Evolutionary conservation across 106 monocot genomes (phyloP).

Genomic region (Alisma plantagoaquatica): DNA sequence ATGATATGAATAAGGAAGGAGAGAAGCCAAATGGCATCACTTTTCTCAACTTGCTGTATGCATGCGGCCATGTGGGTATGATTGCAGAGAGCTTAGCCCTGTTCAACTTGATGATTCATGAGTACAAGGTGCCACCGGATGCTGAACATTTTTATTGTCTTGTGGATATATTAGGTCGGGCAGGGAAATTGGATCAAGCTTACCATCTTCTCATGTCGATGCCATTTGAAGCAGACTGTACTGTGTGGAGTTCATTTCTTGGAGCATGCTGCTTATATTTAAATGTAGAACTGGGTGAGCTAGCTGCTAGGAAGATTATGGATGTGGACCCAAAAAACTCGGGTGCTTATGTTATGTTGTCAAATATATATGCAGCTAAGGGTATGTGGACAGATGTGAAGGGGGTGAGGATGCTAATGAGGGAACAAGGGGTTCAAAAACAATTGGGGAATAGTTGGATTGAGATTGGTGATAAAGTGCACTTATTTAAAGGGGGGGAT

Average conservation of each 20-base stretch:
- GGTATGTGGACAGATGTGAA: constrained; percentile 57
- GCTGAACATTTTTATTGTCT: constrained; percentile 75
- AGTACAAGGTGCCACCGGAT: constrained; percentile 32
- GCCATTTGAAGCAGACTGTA: constrained; percentile 46
- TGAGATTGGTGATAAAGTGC: constrained; percentile 50
- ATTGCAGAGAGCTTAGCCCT: constrained; percentile 48
- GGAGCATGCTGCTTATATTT: constrained; percentile 37
- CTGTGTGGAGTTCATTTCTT: constrained; percentile 65
- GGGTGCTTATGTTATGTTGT: constrained; percentile 63
- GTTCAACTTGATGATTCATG: constrained; percentile 56
- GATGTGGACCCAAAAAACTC: constrained; percentile 45
- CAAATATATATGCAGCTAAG: constrained; percentile 67
- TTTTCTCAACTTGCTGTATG: constrained; percentile 65
- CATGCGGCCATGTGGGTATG: constrained; percentile 59
- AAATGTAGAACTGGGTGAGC: constrained; percentile 50
- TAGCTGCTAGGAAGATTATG: constrained; percentile 50
- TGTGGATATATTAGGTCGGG: constrained; percentile 58
- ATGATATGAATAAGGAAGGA: constrained; percentile 39
- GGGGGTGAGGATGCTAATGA: constrained; percentile 57
- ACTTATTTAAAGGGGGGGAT: constrained; percentile 56
- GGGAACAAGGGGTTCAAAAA: constrained; percentile 46
- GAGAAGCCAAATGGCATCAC: constrained; percentile 53
- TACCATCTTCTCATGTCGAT: constrained; percentile 42
- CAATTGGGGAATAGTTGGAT: constrained; percentile 73
- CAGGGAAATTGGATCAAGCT: constrained; percentile 54